phyloP scores from a whole-genome alignment of 2,329 filamentous ascomycete species.

The Thielaviopsis euricoi region DNA sequence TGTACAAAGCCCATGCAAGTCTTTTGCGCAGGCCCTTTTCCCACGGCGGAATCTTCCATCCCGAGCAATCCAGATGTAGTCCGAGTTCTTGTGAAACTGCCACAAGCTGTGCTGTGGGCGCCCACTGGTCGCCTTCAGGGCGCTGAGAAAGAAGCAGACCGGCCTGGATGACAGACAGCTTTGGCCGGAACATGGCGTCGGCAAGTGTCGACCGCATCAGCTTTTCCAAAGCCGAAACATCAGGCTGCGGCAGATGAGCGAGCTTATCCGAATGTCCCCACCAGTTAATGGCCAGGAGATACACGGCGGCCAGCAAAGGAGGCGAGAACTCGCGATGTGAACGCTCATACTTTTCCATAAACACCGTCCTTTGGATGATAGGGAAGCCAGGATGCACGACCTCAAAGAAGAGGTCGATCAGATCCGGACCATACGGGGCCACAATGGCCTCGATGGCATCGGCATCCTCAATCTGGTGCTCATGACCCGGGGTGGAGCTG shows the following conservation, averaged over 20 bases:
- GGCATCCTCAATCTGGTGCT: constrained; percentile 50
- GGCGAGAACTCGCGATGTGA: constrained; percentile 61
- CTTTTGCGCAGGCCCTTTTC: constrained; percentile 72
- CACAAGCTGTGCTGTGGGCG: constrained; percentile 71
- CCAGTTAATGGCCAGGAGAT: constrained; percentile 76
- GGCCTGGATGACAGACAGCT: constrained; percentile 65
- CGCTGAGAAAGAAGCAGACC: constrained; percentile 59
- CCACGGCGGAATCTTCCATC: constrained; percentile 79
- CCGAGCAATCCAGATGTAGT: constrained; percentile 70
- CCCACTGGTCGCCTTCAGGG: constrained; percentile 65
- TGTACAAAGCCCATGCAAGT: constrained; percentile 79
- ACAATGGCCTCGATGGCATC: constrained; percentile 63
- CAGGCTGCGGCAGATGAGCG: constrained; percentile 46
- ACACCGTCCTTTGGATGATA: constrained; percentile 66
- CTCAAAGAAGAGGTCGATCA: constrained; percentile 69
- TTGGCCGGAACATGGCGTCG: constrained; percentile 65
- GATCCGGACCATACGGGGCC: constrained; percentile 54
- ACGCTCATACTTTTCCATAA: constrained; percentile 60
- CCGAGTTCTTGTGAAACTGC: constrained; percentile 78
- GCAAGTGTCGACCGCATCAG: constrained; percentile 57
- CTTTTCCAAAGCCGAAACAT: constrained; percentile 56
- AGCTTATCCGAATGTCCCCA: constrained; percentile 61
- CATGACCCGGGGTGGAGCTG: constrained; percentile 51
- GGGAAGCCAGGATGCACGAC: constrained; percentile 69
- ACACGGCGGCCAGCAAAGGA: constrained; percentile 61